phyloP scores from a whole-genome alignment of 768 basidiomycete genomes.

The Phylloporus sp. region DNA sequence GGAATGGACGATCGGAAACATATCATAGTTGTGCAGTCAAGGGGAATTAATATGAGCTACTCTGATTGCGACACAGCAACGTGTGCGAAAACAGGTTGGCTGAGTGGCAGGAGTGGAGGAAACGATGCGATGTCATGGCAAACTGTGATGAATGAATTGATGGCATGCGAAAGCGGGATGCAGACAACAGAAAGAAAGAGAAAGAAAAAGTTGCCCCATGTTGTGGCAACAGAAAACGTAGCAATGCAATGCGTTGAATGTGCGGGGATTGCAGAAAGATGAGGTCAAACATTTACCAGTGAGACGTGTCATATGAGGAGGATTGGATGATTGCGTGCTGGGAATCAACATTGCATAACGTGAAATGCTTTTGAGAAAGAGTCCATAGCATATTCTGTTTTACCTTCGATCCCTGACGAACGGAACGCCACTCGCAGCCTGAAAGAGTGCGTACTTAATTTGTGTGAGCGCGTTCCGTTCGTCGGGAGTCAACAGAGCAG shows the following conservation, averaged over 20 bases:
- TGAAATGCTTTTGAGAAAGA: constrained; percentile 20
- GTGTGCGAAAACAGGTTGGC: constrained; percentile 14
- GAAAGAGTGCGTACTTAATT: constrained; percentile 53
- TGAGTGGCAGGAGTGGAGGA: constrained; percentile 5
- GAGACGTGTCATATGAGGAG: constrained; percentile 14
- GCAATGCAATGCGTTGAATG: constrained; percentile 22
- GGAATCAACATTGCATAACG: constrained; percentile 12
- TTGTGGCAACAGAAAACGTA: constrained; percentile 8
- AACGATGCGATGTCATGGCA: constrained; percentile 19
- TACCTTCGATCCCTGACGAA: constrained; percentile 33
- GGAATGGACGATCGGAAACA: constrained; percentile 5
- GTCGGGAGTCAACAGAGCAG: constrained; percentile 26
- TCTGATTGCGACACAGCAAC: constrained; percentile 7
- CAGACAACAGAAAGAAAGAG: constrained; percentile 3
- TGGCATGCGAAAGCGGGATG: constrained; percentile 25
- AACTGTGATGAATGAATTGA: constrained; percentile 12
- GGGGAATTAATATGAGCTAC: constrained; percentile 17
- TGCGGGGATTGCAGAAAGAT: constrained; percentile 20
- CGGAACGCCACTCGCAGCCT: constrained; percentile 37
- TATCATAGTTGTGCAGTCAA: constrained; percentile 23
- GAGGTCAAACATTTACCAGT: constrained; percentile 20
- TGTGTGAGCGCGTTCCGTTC: constrained; percentile 42
- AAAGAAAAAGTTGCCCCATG: constrained; percentile 10
- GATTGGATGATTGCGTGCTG: constrained; percentile 5
- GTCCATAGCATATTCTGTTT: constrained; percentile 5